These are phyloP conservation scores for Porcisia deanei DNA, from an alignment of 208 protist genomes.

Conservation along the genomic window DNA sequence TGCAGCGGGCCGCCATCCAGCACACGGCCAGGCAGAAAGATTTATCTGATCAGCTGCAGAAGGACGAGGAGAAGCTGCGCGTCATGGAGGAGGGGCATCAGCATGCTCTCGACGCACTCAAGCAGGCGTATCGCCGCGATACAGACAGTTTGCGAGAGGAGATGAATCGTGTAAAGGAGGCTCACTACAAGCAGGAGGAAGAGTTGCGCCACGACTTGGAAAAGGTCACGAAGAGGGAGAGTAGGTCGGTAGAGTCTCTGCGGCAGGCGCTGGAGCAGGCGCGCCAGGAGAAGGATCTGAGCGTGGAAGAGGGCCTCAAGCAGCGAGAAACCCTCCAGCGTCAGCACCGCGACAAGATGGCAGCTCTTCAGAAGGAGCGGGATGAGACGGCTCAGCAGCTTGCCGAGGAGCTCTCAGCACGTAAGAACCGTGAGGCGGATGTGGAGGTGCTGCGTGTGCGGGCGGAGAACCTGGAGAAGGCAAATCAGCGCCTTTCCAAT, in stretches of 20 bases:
- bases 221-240: conserved; percentile 46
- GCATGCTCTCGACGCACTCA: conserved; percentile 40
- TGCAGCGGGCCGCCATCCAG: conserved; percentile 36
- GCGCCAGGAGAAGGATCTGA: conserved; percentile 59
- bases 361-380: conserved; percentile 49
- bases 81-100: conserved; percentile 50
- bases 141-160: conserved; percentile 45
- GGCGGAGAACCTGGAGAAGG: conserved; percentile 52
- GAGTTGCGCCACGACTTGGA: conserved; percentile 49
- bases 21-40: conserved; percentile 45
- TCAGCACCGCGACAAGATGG: conserved; percentile 58
- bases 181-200: conserved; percentile 38
- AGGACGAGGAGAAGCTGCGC: conserved; percentile 40
- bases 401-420: conserved; percentile 49
- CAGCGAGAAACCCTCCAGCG: conserved; percentile 58
- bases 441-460: conserved; percentile 51
- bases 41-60: conserved; percentile 59
- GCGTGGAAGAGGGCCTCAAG: conserved; percentile 38
- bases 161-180: conserved; percentile 34
- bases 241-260: conserved; percentile 48
- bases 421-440: conserved; percentile 67
- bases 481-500: conserved; percentile 36
- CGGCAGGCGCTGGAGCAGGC: conserved; percentile 58
- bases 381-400: conserved; percentile 49
- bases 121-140: conserved; percentile 54